Evolutionary conservation across 495 filamentous ascomycete genomes (phyloP), one percentile per base, ranked within the genome.

Genomic region (Aspergillus wentii): DNA sequence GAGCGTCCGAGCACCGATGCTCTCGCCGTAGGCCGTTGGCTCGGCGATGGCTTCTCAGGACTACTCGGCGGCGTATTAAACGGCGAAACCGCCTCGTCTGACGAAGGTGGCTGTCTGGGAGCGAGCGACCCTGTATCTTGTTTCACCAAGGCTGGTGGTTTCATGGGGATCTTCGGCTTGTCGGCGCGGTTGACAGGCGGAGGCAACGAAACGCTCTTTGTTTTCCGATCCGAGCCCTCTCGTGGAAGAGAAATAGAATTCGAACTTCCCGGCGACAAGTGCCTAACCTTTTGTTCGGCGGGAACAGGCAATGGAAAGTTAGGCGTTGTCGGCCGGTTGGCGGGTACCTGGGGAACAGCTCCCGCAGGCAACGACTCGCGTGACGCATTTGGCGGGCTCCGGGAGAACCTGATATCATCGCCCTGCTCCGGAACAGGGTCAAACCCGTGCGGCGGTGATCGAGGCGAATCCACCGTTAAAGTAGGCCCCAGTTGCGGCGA

Each of bases 21-120:
- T 36, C 47, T 54, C 8, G 23, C 30, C 10, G 46, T 15, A 5
- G 54, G 44, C 4, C 39, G 11, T 1, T 42, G 45, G 34, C 54
- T 61, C 8, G 52, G 18, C 2, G 59, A 33, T 5, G 69, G 59
- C 33, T 76, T 85, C 35, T 78, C 82, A 10, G 79, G 78, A 47
- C 83, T 94, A 38, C 79, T 82, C 10, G 91, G 89, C 8, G 90
- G 91, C 20, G 89, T 95, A 57, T 71, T 90, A 52, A 98, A 96
- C 0, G 92, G 91, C 5, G 92, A 96, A 1, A 84, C 66, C 22
- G 65, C 64, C n/a, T 76, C 74, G 8, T 72, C 73, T 4, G 62
- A 52, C 14, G 60, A 52, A n/a, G 44, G 33, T 15, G 66, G 64
- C 11, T 48, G 35, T 8, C 30, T 51, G n/a, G 70, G 71, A 18